Base-by-base conservation (phyloP, 768 basidiomycete genomes). In the Lactarius indigo region DNA sequence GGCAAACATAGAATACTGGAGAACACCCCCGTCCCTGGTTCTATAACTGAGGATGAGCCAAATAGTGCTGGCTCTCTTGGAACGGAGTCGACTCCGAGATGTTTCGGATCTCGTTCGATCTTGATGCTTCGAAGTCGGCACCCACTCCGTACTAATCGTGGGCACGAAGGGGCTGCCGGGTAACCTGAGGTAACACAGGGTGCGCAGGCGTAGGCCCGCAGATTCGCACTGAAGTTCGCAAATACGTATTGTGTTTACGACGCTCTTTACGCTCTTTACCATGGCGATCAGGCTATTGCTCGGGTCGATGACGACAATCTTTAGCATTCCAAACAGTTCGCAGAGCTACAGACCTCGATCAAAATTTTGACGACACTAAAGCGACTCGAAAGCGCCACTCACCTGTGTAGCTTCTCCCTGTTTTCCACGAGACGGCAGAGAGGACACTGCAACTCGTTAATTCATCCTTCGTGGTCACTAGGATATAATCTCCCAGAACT, bases 391-490 rank as follows among this genome's bases (percentile, higher is more conserved):
- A 8, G 17, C 33, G 10, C 6, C 2, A 58, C 65, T 50, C 50
- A 66, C 65, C 3, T 39, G 37, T 28, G 57, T 58, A 18, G 52
- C n/a, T 37, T 4, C 3, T 26, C 30, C 65, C 65, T 7, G 57
- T 23, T 23, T 66, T 66, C 65, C 65, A 66, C 6, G 65, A 66
- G n/a, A 66, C 30, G 23, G 63, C 37, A 39, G 39, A 66, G 5
- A 66, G n/a, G 5, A 23, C 47, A 2, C 61, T n/a, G n/a, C n/a
- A n/a, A n/a, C n/a, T n/a, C n/a, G n/a, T 50, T 9, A 5, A 0
- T 33, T 44, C 61, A 26, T 33, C 39, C 28, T 37, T 62, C 47
- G 58, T 31, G 5, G 56, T 54, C 13, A 44, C 42, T 35, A 66
- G 30, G 47, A 66, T n/a, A 26, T 63, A 42, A 63, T 66, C 61